A percentile compares a stretch with the other conserved stretches of the same genome.
These are phyloP conservation scores for Malus orientalis DNA, from an alignment of 306 rosid species.

Conservation along the genomic window DNA sequence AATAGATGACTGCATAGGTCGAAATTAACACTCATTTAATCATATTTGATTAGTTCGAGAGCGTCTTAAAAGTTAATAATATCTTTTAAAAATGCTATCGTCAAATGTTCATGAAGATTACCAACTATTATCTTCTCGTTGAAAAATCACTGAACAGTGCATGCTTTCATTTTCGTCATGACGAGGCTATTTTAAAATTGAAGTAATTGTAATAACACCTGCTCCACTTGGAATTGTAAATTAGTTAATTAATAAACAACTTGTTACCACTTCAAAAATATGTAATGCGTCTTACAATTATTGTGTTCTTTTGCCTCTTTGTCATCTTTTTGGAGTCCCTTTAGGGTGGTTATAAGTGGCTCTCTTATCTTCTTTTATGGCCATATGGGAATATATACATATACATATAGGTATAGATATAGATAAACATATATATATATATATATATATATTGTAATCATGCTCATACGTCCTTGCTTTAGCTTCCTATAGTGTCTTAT, in stretches of 20 bases:
- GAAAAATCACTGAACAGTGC: not conserved
- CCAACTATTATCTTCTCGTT: not conserved
- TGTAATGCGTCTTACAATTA: conserved; percentile 8
- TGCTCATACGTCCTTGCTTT: not conserved
- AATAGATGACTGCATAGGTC: not conserved
- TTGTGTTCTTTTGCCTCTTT: conserved; percentile 7
- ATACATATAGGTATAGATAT: too few relatives aligned
- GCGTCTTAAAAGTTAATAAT: not conserved
- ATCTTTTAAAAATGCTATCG: not conserved
- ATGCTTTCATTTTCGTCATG: not conserved
- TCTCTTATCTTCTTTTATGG: not conserved
- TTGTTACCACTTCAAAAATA: not conserved
- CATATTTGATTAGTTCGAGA: not conserved
- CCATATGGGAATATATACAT: not conserved
- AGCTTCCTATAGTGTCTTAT: too few relatives aligned
- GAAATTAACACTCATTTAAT: not conserved
- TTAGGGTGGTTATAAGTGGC: not conserved
- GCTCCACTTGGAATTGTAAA: conserved; percentile 3
- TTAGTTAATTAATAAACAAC: not conserved
- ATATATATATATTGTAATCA: not conserved
- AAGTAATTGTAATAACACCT: not conserved
- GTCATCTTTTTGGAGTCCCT: conserved; percentile 4
- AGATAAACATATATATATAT: too few relatives aligned
- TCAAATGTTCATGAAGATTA: not conserved
- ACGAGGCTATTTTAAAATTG: not conserved